Evolutionary conservation across 306 rosid species (phyloP).

Genomic region (Bauhinia variegata): DNA sequence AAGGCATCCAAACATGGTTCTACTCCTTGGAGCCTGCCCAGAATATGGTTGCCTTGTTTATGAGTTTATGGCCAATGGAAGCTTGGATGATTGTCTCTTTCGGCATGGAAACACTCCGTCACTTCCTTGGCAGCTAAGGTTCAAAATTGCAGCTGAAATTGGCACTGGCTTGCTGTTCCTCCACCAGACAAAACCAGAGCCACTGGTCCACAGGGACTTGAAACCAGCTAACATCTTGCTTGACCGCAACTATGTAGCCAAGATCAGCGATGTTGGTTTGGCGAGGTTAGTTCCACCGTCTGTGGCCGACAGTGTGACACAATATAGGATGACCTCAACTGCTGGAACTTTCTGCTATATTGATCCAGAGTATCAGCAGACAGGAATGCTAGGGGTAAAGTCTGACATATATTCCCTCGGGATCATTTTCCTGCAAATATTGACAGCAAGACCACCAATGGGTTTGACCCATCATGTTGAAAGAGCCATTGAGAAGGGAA

Average conservation of each 20-base stretch:
- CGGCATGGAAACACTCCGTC: constrained; percentile 56
- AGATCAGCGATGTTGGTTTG: constrained; percentile 89
- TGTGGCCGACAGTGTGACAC: constrained; percentile 69
- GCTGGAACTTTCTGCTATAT: constrained; percentile 98
- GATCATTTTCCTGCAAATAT: constrained; percentile 71
- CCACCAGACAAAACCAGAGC: constrained; percentile 95
- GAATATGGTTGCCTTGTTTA: constrained; percentile 93
- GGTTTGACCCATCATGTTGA: constrained; percentile 82
- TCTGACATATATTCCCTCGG: constrained; percentile 94
- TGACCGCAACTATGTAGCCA: constrained; percentile 75
- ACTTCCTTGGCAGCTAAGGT: constrained; percentile 85
- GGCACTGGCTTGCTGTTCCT: constrained; percentile 86
- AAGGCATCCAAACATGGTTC: constrained; percentile 98
- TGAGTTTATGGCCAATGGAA: constrained; percentile 89
- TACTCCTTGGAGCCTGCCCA: constrained; percentile 96
- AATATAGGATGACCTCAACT: constrained; percentile 81
- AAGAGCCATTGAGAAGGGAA: constrained; percentile 67
- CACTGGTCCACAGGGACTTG: constrained; percentile 93
- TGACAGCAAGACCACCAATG: constrained; percentile 87
- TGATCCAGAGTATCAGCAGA: constrained; percentile 95
- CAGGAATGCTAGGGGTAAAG: constrained; percentile 94
- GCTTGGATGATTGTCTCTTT: constrained; percentile 81
- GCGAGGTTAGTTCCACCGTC: constrained; percentile 89
- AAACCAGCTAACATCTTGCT: constrained; percentile 89
- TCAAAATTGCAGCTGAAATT: constrained; percentile 84